Evolutionary conservation across 495 filamentous ascomycete species (phyloP).

Genomic region (Penicillium egyptiacum): DNA sequence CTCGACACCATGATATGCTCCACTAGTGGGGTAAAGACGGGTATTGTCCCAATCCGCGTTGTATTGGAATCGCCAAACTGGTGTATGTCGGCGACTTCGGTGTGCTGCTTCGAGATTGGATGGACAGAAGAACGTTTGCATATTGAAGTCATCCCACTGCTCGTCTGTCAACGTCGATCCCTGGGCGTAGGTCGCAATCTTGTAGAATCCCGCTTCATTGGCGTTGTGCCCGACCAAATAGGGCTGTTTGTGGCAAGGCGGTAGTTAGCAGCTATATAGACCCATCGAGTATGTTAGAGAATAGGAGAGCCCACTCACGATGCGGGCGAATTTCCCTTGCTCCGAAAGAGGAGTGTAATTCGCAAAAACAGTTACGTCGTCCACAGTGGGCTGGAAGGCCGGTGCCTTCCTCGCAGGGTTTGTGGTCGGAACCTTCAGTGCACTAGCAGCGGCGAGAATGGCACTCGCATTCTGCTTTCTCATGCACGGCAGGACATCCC

Average conservation of each 20-base stretch:
- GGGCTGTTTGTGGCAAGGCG: slow-evolving; percentile 22
- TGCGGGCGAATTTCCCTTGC: slow-evolving; percentile 35
- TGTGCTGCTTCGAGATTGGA: slow-evolving; percentile 32
- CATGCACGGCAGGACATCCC: slow-evolving; percentile 46
- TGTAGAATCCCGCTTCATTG: slow-evolving; percentile 48
- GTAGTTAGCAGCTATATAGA: slow-evolving; percentile 6
- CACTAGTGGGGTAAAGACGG: slow-evolving; percentile 42
- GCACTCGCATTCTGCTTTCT: slow-evolving; percentile 31
- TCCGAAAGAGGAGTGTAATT: slow-evolving; percentile 41
- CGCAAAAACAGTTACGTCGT: slow-evolving; percentile 46
- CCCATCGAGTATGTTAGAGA: neutral
- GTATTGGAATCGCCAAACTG: slow-evolving; percentile 54
- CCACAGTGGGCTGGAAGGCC: slow-evolving; percentile 49
- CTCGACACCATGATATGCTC: slow-evolving; percentile 51
- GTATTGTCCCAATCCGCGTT: slow-evolving; percentile 51
- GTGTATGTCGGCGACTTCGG: slow-evolving; percentile 30
- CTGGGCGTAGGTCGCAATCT: slow-evolving; percentile 31
- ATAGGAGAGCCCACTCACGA: slow-evolving; percentile 18
- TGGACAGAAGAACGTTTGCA: slow-evolving; percentile 49
- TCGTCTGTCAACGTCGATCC: slow-evolving; percentile 25
- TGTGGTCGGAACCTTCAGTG: slow-evolving; percentile 24
- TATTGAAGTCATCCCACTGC: slow-evolving; percentile 43
- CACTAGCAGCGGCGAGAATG: slow-evolving; percentile 31
- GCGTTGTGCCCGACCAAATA: slow-evolving; percentile 47
- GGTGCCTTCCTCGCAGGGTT: slow-evolving; percentile 31